Evolutionary conservation across 305 asterid genomes (phyloP), one percentile per base, ranked within the genome.

Genomic region (Solanum aculeatissimum): DNA sequence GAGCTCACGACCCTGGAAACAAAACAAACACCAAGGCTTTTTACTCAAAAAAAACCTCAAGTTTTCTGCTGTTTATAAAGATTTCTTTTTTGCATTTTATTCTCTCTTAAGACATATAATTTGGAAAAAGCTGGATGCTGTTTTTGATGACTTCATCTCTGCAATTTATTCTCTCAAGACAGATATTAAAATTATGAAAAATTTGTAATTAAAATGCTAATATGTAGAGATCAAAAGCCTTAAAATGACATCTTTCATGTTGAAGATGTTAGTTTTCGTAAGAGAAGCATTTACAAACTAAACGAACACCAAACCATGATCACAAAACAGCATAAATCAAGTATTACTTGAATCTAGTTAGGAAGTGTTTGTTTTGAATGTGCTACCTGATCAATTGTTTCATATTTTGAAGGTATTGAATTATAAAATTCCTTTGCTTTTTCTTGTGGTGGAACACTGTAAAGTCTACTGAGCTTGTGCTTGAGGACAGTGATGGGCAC

Each of bases 381-480:
- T n/a, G 43, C 18, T 83, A 92, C 97, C 98, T 93, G 96, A 90
- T 95, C 98, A 8, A 93, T 91, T 72, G 87, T 77, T 83, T 95
- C 98, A 32, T 90, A 95, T 83, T 92, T 94, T 66, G 98, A 93
- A 55, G 97, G 95, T 25, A 86, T 47, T 29, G 89, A 89, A 58
- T 90, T 85, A 38, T 91, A 90, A 78, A 92, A 95, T 1, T 81
- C 80, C 45, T 91, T 87, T 4, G 89, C 81, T 84, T 95, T 88
- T 77, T 91, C 90, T 15, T 49, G 85, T 1, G 93, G 94, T 8
- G 95, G 89, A 78, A 91, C 92, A 23, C 89, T 86, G 15, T 95
- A 95, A 40, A 94, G 89, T 90, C 98, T 92, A 70, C 97, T 92
- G 53, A 95, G 83, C 91, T 95, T 95, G 83, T 93, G 94, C 89